A percentile compares a stretch with the other conserved stretches of the same genome.
Evolutionary conservation across 176 grass and related monocot species (phyloP).

Genomic region (barley (Hordeum vulgare)): DNA sequence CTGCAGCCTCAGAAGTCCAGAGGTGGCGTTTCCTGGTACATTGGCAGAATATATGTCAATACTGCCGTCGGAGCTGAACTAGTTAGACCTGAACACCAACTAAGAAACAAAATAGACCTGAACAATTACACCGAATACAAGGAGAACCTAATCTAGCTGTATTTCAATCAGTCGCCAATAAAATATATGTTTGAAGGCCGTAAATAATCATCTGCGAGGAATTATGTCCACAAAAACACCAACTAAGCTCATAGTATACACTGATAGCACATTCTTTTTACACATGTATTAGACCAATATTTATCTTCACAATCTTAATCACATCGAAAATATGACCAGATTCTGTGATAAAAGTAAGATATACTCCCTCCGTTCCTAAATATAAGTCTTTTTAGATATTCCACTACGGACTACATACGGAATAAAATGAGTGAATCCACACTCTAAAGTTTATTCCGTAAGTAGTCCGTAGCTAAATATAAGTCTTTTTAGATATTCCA

Average conservation of each 20-base stretch:
- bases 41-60: background rate
- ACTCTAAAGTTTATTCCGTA: no score
- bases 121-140: background rate
- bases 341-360: background rate
- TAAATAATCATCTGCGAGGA: background rate
- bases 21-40: slow-evolving; percentile 40
- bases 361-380: no score
- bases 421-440: no score
- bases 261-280: background rate
- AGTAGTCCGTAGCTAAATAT: no score
- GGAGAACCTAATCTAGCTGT: background rate
- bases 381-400: no score
- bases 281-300: background rate
- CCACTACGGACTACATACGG: no score
- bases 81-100: background rate
- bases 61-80: background rate
- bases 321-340: background rate
- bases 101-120: background rate
- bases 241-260: background rate
- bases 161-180: background rate
- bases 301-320: background rate
- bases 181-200: background rate
- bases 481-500: no score
- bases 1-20: slow-evolving; percentile 16
- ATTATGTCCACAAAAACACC: background rate